These are phyloP conservation scores for Rhizopus microsporus DNA, from an alignment of 371 early-diverging fungal genomes.

Conservation along the genomic window DNA sequence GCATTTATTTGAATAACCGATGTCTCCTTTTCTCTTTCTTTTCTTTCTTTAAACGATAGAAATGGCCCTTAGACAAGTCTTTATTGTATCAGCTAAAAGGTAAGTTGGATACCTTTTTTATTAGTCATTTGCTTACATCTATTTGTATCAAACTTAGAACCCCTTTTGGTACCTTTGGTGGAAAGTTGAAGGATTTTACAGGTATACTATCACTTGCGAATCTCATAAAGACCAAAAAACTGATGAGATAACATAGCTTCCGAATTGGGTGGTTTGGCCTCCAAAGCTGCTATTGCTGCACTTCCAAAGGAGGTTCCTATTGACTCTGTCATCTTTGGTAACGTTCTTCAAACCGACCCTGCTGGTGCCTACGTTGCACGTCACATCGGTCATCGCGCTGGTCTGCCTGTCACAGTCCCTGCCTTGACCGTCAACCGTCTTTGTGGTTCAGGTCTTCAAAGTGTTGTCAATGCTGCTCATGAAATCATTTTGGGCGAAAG, in stretches of 20 bases:
- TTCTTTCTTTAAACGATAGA: slow-evolving; percentile 2
- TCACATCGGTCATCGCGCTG: slow-evolving; percentile 90
- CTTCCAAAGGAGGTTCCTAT: slow-evolving; percentile 74
- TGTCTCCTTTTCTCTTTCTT: slow-evolving; percentile 5
- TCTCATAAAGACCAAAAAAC: background rate
- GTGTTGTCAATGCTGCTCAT: slow-evolving; percentile 90
- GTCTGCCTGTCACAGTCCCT: slow-evolving; percentile 78
- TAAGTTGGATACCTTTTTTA: background rate
- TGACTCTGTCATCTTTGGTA: slow-evolving; percentile 94
- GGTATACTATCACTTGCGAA: slow-evolving; percentile 21
- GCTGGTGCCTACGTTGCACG: slow-evolving; percentile 90
- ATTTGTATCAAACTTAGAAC: slow-evolving; percentile 33
- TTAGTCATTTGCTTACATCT: background rate
- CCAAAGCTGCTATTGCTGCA: slow-evolving; percentile 81
- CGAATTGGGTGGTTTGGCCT: slow-evolving; percentile 91
- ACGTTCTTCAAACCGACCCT: slow-evolving; percentile 86
- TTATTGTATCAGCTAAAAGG: slow-evolving; percentile 55
- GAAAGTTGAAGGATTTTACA: slow-evolving; percentile 79
- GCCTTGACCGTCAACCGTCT: slow-evolving; percentile 94
- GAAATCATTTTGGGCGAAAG: slow-evolving; percentile 87
- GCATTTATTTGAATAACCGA: background rate
- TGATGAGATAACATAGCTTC: slow-evolving; percentile 52
- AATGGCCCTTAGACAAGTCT: slow-evolving; percentile 51
- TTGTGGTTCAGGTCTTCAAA: slow-evolving; percentile 96
- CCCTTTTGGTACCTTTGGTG: slow-evolving; percentile 86